Conservation (phyloP, 2,329 filamentous ascomycete genomes). For the Aspergillus brasiliensis region DNA sequence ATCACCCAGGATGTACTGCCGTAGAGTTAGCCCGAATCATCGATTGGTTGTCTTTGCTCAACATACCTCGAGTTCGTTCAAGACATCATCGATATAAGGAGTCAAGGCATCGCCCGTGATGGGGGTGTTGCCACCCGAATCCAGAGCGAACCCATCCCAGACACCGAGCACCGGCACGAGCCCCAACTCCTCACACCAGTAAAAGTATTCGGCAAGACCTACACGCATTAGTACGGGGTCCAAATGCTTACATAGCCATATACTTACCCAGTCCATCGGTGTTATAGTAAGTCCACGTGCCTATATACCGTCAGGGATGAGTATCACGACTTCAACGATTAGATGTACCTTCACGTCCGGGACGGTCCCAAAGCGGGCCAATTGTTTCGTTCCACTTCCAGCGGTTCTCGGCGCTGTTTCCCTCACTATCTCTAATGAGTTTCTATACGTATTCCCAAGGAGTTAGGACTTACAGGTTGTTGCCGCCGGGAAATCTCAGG, state of each 20-base stretch:
- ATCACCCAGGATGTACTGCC: slow-evolving; percentile 20
- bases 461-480: slow-evolving; percentile 53
- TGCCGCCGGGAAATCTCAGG: slow-evolving; percentile 66
- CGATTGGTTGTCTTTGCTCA: not conserved
- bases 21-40: not conserved
- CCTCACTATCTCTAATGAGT: slow-evolving; percentile 19
- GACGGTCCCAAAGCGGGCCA: slow-evolving; percentile 51
- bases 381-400: slow-evolving; percentile 58
- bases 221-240: slow-evolving; percentile 42
- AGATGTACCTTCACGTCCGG: slow-evolving; percentile 46
- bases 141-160: slow-evolving; percentile 49
- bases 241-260: not conserved
- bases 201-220: slow-evolving; percentile 52
- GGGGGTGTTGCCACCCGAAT: slow-evolving; percentile 30
- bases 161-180: slow-evolving; percentile 49
- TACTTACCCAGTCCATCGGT: not conserved
- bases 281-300: not conserved
- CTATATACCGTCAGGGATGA: not conserved
- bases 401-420: slow-evolving; percentile 20
- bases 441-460: slow-evolving; percentile 1
- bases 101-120: slow-evolving; percentile 40
- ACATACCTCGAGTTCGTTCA: slow-evolving; percentile 36
- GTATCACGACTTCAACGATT: too few species aligned
- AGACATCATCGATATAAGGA: slow-evolving; percentile 37
- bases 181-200: slow-evolving; percentile 51